Evolutionary conservation across 2,329 filamentous ascomycete species (phyloP).

Genomic region (Venturia nashicola): DNA sequence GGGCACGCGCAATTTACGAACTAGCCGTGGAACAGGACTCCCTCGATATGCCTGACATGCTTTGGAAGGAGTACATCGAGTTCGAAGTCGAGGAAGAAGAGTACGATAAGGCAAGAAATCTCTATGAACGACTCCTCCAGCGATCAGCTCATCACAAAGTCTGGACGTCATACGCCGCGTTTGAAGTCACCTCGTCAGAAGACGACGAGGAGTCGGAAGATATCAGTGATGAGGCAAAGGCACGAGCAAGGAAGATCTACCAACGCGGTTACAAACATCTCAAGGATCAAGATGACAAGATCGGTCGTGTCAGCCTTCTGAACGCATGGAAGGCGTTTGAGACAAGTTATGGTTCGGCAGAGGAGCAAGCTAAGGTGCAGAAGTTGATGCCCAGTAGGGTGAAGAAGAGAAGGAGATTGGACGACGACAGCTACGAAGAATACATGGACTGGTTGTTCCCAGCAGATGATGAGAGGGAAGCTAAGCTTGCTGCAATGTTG

Average conservation of each 20-base stretch:
- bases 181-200: conserved; percentile 66
- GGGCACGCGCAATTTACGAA: conserved; percentile 83
- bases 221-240: conserved; percentile 74
- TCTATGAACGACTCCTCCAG: conserved; percentile 83
- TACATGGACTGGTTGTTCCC: conserved; percentile 97
- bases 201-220: conserved; percentile 46
- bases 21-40: conserved; percentile 70
- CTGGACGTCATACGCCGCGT: conserved; percentile 97
- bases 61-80: conserved; percentile 98
- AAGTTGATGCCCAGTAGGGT: conserved; percentile 87
- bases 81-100: conserved; percentile 95
- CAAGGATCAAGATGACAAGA: conserved; percentile 82
- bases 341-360: conserved; percentile 61
- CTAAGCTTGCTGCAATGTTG: conserved; percentile 71
- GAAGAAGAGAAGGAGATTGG: conserved; percentile 83
- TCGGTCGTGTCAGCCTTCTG: conserved; percentile 83
- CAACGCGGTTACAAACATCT: conserved; percentile 73
- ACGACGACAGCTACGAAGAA: conserved; percentile 91
- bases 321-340: conserved; percentile 92
- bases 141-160: conserved; percentile 99
- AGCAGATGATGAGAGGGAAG: conserved; percentile 77
- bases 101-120: conserved; percentile 64
- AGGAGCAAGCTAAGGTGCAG: conserved; percentile 71
- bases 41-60: conserved; percentile 91
- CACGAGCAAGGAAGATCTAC: conserved; percentile 71